Base-by-base conservation (phyloP, 176 grass and related monocot genomes). In the Phragmites australis region DNA sequence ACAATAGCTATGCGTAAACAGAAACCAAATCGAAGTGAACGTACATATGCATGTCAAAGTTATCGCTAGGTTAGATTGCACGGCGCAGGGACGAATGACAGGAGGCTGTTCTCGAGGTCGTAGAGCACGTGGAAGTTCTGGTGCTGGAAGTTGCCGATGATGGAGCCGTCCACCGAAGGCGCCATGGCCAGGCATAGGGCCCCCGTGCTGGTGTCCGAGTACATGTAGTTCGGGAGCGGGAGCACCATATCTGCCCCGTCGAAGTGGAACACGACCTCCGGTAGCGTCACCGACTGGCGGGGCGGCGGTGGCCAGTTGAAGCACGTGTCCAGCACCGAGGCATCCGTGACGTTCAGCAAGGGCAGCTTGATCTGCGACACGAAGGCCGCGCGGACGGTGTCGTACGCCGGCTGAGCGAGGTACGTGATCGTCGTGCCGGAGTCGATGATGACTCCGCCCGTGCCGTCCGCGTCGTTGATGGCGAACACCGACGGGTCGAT, bases 371-470 rank as follows among this genome's bases (percentile, higher is more conserved):
- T 66, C 34, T 45, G 55, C 70, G 53, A 16, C 45, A 47, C 21
- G 77, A 89, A 89, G 7, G 69, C 82, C 12, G 32, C 21, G 70
- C 60, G 70, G 45, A 89, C 45, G 40, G 56, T 39, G 53, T 17
- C 45, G 47, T 89, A 89, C 11, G 87, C 87, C 2, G 52, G 69
- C 63, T 85, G 54, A 21, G 12, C 82, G 53, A 89, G 76, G 77
- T 85, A 89, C 8, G 82, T 85, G 70, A 89, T 43, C 1, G 82
- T 75, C 6, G 77, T 46, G 37, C 87, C 87, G 0, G 87, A 89
- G 87, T 89, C 87, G 87, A 89, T 89, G 87, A 84, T 69, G 53
- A 69, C 65, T 45, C 87, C 87, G 70, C 87, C 82, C 45, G 82
- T 85, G 87, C 87, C 82, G 70, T 89, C 87, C 53, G n/a, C 1